phyloP scores from a whole-genome alignment of 2,329 filamentous ascomycete species.

The Talaromyces islandicus region DNA sequence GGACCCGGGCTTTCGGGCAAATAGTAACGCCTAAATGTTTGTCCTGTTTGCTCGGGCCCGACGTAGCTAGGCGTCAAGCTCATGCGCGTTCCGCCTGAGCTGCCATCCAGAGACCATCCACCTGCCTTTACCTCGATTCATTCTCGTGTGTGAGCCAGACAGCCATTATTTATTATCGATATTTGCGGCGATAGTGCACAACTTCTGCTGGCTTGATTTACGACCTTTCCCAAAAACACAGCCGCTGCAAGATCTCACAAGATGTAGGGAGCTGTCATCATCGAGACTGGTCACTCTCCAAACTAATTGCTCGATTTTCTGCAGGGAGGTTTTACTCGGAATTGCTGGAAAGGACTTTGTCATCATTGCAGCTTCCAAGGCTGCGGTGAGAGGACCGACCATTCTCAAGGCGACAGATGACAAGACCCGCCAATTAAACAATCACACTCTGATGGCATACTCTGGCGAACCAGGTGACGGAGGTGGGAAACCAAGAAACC shows the following conservation, averaged over 20 bases:
- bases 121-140: neutral
- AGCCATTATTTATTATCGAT: neutral
- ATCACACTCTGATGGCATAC: constrained; percentile 91
- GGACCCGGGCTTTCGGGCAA: constrained; percentile 7
- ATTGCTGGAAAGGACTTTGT: constrained; percentile 99
- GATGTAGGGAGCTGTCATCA: constrained; percentile 7
- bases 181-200: neutral
- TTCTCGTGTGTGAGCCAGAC: neutral
- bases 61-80: constrained; percentile 33
- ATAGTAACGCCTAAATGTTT: constrained; percentile 21
- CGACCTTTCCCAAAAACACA: neutral
- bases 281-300: neutral
- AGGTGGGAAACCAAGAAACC: constrained; percentile 44
- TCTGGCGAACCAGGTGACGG: constrained; percentile 96
- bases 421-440: constrained; percentile 90
- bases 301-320: constrained; percentile 1
- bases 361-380: constrained; percentile 94
- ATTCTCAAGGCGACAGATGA: constrained; percentile 93
- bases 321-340: constrained; percentile 93
- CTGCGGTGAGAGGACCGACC: constrained; percentile 93
- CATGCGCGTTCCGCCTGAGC: constrained; percentile 19
- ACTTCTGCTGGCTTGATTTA: neutral
- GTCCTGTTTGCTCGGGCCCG: constrained; percentile 15
- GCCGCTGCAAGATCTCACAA: neutral
- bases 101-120: neutral